These are phyloP conservation scores for Aspergillus sp. DNA, from an alignment of 2,329 filamentous ascomycete species.

Conservation along the genomic window DNA sequence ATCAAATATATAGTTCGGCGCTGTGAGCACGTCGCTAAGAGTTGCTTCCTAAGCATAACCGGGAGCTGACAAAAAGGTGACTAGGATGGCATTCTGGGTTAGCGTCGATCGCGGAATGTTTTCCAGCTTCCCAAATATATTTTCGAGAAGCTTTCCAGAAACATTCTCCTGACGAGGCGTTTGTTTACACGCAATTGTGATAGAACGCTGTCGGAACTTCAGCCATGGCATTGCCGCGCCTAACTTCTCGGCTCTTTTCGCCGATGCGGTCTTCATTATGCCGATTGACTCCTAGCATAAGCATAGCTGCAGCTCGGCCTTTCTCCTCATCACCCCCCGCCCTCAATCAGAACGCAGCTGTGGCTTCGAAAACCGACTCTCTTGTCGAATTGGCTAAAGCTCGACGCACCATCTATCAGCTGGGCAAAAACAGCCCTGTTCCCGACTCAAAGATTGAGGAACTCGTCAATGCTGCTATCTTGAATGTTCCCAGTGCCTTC, in stretches of 20 bases:
- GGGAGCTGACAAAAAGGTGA: neutral
- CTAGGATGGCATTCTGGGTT: neutral
- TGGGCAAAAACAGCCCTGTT: conserved; percentile 40
- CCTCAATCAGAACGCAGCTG: conserved; percentile 9
- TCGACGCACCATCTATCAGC: conserved; percentile 43
- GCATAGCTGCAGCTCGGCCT: conserved; percentile 5
- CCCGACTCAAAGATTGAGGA: conserved; percentile 42
- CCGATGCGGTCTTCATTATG: conserved; percentile 1
- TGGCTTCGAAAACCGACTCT: conserved; percentile 22
- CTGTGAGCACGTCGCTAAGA: neutral
- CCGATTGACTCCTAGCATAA: conserved; percentile 33
- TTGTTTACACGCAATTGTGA: neutral
- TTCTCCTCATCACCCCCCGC: conserved; percentile 22
- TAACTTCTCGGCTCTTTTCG: neutral
- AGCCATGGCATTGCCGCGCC: conserved; percentile 10
- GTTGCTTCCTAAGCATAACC: conserved; percentile 2
- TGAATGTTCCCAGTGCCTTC: conserved; percentile 78
- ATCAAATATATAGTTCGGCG: neutral
- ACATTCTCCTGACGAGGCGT: neutral
- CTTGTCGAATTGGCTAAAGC: conserved; percentile 38
- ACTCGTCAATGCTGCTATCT: conserved; percentile 56
- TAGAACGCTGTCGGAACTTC: neutral
- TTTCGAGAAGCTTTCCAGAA: neutral
- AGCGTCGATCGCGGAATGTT: neutral
- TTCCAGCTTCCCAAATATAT: conserved; percentile 2